phyloP scores from a whole-genome alignment of 2,329 filamentous ascomycete species.

The Pleomassaria siparia region DNA sequence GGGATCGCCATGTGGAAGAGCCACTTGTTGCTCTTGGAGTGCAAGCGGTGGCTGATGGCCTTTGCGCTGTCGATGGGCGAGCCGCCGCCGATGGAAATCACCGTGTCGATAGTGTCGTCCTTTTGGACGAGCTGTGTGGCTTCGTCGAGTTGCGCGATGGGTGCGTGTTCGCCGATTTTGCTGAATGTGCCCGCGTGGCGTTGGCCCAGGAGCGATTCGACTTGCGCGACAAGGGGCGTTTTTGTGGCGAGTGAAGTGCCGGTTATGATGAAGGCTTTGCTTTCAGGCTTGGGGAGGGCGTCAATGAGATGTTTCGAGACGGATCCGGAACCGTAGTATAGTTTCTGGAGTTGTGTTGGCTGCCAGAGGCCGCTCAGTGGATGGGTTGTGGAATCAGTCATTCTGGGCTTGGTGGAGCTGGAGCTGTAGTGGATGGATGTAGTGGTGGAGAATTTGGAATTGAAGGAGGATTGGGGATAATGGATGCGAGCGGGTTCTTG shows the following conservation, averaged over 20 bases:
- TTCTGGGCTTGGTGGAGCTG: slow-evolving; percentile 18
- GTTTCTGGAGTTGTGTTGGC: slow-evolving; percentile 51
- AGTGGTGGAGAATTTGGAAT: background rate
- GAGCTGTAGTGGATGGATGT: background rate
- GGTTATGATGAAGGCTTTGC: slow-evolving; percentile 61
- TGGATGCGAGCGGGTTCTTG: background rate
- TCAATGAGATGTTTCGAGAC: slow-evolving; percentile 52
- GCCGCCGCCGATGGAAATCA: slow-evolving; percentile 59
- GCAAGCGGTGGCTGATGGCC: slow-evolving; percentile 39
- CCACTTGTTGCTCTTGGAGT: slow-evolving; percentile 37
- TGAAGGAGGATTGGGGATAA: background rate
- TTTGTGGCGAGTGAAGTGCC: slow-evolving; percentile 57
- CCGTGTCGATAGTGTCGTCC: slow-evolving; percentile 53
- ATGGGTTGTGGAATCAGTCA: slow-evolving; percentile 47
- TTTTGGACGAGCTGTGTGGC: slow-evolving; percentile 51
- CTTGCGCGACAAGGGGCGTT: slow-evolving; percentile 54
- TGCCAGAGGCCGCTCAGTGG: slow-evolving; percentile 55
- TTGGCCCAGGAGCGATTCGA: slow-evolving; percentile 52
- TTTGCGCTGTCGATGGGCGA: slow-evolving; percentile 55
- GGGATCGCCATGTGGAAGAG: slow-evolving; percentile 44
- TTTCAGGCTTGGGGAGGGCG: slow-evolving; percentile 46
- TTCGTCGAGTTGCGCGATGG: slow-evolving; percentile 56
- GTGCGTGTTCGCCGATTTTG: slow-evolving; percentile 59
- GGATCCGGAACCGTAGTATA: slow-evolving; percentile 53
- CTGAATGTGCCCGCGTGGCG: slow-evolving; percentile 57